A percentile compares a stretch with the other conserved stretches of the same genome.
phyloP scores from a whole-genome alignment of 129 eudicot genomes.

The Escallonia rubra region DNA sequence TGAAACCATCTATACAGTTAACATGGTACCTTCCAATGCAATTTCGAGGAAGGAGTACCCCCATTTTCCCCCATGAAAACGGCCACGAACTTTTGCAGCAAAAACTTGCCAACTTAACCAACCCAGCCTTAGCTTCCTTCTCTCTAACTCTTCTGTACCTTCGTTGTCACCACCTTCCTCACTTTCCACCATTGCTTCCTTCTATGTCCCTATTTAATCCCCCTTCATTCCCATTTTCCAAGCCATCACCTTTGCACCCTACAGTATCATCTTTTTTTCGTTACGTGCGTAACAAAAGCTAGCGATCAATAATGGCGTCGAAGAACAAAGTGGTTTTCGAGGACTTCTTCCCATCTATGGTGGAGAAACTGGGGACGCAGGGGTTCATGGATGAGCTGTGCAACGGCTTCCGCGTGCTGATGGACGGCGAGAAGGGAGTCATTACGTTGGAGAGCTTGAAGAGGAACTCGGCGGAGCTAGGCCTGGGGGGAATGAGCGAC shows the following conservation, averaged over 20 bases:
- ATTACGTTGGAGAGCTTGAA: conserved; percentile 23
- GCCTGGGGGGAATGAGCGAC: neutral
- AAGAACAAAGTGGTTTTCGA: conserved; percentile 1
- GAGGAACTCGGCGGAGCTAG: neutral
- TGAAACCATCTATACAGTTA: neutral
- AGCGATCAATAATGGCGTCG: neutral
- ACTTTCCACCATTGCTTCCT: neutral
- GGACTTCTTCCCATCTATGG: conserved; percentile 20
- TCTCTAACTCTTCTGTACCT: neutral
- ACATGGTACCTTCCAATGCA: neutral
- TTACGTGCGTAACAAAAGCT: neutral
- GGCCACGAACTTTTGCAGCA: neutral
- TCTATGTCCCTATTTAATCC: neutral
- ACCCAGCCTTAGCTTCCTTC: neutral
- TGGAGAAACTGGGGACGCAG: conserved; percentile 14
- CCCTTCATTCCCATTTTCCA: neutral
- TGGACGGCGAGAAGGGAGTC: conserved; percentile 11
- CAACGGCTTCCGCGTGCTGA: conserved; percentile 14
- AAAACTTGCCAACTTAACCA: neutral
- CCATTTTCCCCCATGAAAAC: neutral
- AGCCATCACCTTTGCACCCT: neutral
- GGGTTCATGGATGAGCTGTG: conserved; percentile 22
- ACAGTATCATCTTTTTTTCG: neutral
- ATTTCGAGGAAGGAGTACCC: neutral
- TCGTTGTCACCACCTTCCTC: neutral